Base-by-base conservation (phyloP, 768 basidiomycete species). In the Cystobasidium ongulense region DNA sequence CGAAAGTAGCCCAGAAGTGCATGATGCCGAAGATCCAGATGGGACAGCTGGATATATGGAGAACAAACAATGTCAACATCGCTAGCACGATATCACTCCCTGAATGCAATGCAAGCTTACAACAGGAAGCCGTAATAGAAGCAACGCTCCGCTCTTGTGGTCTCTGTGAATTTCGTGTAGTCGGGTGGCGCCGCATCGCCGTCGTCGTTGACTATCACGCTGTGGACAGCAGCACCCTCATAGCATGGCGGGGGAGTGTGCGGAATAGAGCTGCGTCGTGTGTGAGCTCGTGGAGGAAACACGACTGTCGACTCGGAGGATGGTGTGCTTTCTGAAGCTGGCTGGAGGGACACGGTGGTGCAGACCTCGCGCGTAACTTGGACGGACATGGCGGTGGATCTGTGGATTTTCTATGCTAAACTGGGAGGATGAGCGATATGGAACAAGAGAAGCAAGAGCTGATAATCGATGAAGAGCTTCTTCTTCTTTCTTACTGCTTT, bases 1-100 rank as follows among this genome's bases (percentile, higher is more conserved):
- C 27, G 68, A 71, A 71, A 2, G 25, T 1, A 11, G 27, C 1
- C 36, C 33, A 71, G 29, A 39, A 71, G 38, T 71, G 68, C 10
- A 71, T 53, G 68, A 71, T 35, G 29, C 68, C 68, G n/a, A 31
- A 71, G 23, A 59, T n/a, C 68, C 68, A 71, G 53, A 71, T 61
- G 7, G 68, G 68, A 29, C 50, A 57, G 7, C 68, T 71, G 54
- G 8, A 43, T 10, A 35, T 10, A 11, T 29, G 23, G 15, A 10
- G 57, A 11, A 59, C 25, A 27, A 29, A 54, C n/a, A 46, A 27
- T 23, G 25, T 13, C 21, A 1, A 53, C 18, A 39, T 13, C 13
- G 15, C 29, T 25, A 43, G 35, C 3, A 27, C n/a, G 65, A 50
- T 17, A 18, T 13, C 15, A 27, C 33, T 10, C 11, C 15, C 13